These are phyloP conservation scores for Kwoniella bestiolae DNA, from an alignment of 768 basidiomycete genomes.

Conservation along the genomic window DNA sequence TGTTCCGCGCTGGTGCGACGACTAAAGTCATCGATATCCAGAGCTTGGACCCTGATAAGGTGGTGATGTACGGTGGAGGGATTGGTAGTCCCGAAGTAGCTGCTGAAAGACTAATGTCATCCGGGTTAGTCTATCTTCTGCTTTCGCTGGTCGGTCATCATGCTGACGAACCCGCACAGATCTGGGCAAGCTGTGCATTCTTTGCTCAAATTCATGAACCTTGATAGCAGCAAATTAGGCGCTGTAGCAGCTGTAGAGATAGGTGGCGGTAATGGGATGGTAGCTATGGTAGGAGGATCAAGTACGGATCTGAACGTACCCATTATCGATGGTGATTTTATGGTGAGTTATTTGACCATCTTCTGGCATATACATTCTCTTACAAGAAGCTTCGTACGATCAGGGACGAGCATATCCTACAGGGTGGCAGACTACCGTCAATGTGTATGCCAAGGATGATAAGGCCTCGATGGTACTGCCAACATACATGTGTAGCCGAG, in stretches of 20 bases:
- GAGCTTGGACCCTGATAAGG: constrained; percentile 53
- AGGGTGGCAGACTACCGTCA: constrained; percentile 49
- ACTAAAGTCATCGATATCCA: constrained; percentile 62
- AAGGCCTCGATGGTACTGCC: constrained; percentile 53
- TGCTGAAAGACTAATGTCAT: constrained; percentile 54
- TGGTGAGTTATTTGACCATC: constrained; percentile 28
- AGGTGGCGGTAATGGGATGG: constrained; percentile 60
- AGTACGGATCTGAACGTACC: constrained; percentile 34
- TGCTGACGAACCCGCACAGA: background rate
- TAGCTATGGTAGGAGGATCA: constrained; percentile 44
- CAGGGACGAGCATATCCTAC: constrained; percentile 55
- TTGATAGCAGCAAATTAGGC: constrained; percentile 26
- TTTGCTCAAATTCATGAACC: background rate
- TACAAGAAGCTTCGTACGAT: background rate
- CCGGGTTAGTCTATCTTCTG: constrained; percentile 8
- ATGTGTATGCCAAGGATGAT: constrained; percentile 32
- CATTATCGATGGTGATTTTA: constrained; percentile 47
- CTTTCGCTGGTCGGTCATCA: background rate
- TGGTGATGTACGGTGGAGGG: constrained; percentile 59
- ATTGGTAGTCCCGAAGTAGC: constrained; percentile 40
- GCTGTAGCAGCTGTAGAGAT: constrained; percentile 57
- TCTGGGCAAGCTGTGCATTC: background rate
- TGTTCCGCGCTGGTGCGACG: constrained; percentile 62
- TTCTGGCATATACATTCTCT: no score
- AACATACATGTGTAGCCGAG: constrained; percentile 57